Evolutionary conservation across 2,329 filamentous ascomycete genomes (phyloP).

Genomic region (Arthrinium puccinioides): DNA sequence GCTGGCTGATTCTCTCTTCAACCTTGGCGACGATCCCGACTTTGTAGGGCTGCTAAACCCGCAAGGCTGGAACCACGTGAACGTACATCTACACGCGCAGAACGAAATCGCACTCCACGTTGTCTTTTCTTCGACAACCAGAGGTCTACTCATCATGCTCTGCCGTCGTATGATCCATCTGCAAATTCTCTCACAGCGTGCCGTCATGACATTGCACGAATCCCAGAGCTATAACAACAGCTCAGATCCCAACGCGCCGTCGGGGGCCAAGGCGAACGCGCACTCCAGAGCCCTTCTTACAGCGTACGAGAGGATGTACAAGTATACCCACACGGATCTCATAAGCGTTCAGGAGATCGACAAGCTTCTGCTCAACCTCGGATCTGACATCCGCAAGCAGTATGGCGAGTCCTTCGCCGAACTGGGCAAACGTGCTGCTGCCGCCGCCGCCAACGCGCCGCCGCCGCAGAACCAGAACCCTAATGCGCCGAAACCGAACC

Average conservation of each 20-base stretch:
- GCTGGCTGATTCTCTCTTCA: conserved; percentile 52
- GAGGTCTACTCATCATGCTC: conserved; percentile 63
- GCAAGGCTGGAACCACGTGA: conserved; percentile 38
- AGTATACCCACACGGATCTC: conserved; percentile 40
- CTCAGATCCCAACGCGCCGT: conserved; percentile 30
- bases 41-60: conserved; percentile 42
- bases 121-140: conserved; percentile 66
- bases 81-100: conserved; percentile 41
- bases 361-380: conserved; percentile 45
- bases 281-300: conserved; percentile 47
- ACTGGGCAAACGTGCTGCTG: conserved; percentile 36
- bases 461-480: conserved; percentile 30
- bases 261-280: conserved; percentile 26
- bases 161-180: conserved; percentile 58
- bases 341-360: conserved; percentile 57
- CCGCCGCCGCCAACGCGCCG: conserved; percentile 35
- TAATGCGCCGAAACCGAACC: conserved; percentile 27
- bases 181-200: conserved; percentile 38
- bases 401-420: conserved; percentile 40
- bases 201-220: conserved; percentile 46
- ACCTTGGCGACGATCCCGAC: conserved; percentile 42
- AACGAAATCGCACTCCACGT: conserved; percentile 55
- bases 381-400: conserved; percentile 40
- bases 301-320: conserved; percentile 47
- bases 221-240: conserved; percentile 26